A percentile compares a stretch with the other conserved stretches of the same genome.
phyloP scores from a whole-genome alignment of 352 stramenopile genomes.

The Pythium dissotocum region DNA sequence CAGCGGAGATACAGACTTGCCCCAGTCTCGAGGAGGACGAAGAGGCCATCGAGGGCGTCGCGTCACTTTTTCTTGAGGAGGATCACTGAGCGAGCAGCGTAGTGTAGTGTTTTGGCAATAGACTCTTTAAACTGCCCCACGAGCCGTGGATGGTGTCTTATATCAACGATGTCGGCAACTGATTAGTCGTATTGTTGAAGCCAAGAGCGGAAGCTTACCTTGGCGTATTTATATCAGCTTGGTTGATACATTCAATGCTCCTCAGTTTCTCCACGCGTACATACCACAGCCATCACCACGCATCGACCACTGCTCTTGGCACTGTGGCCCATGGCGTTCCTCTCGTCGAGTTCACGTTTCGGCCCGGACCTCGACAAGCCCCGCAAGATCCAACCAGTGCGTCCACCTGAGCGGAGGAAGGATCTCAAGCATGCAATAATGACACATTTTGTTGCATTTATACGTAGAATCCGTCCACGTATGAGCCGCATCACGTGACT shows the following conservation, averaged over 20 bases:
- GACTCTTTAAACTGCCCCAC: neutral
- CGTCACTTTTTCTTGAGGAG: neutral
- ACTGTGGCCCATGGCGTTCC: conserved; percentile 43
- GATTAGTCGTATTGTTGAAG: too few relatives aligned
- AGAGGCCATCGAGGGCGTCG: neutral
- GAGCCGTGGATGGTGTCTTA: too few relatives aligned
- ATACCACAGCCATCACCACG: neutral
- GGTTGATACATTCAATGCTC: too few relatives aligned
- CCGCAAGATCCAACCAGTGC: conserved; percentile 43
- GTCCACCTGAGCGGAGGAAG: neutral
- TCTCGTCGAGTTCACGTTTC: conserved; percentile 48
- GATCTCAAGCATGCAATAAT: too few relatives aligned
- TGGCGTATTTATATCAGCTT: neutral
- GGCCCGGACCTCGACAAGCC: conserved; percentile 42
- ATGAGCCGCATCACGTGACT: conserved; percentile 28
- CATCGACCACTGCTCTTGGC: neutral
- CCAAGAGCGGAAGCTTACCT: too few relatives aligned
- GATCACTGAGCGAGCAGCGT: neutral
- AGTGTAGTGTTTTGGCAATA: neutral
- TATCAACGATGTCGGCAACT: too few relatives aligned
- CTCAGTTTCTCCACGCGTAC: too few relatives aligned
- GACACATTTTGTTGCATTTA: neutral
- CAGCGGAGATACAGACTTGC: neutral
- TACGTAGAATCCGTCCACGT: conserved; percentile 49
- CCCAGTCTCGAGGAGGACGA: neutral